Base-by-base conservation (phyloP, 768 basidiomycete species). In the Pholiota molesta region DNA sequence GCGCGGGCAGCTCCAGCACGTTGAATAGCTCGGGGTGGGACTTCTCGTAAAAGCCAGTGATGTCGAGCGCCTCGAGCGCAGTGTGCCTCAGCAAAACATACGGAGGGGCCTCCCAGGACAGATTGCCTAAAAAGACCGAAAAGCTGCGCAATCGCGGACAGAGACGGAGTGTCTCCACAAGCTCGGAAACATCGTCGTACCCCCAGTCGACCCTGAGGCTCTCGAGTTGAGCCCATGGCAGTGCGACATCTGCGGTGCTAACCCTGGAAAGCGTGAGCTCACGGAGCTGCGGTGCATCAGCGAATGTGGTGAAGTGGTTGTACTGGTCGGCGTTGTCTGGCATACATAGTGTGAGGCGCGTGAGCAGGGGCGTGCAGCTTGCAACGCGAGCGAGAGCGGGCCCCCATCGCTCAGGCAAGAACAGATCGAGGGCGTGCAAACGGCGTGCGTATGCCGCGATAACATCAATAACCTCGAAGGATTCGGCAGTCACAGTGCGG, bases 381-480 rank as follows among this genome's bases (percentile, higher is more conserved):
- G 59, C 62, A 13, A 65, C 56, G 6, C 54, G 55, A 1, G 52
- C 52, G 17, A 70, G 60, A 1, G 39, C 17, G 2, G 52, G 33
- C 37, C 59, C 62, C 67, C 65, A 70, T 14, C 62, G 19, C 44
- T 51, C 52, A 8, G 69, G 67, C 11, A 68, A 49, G 53, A 65
- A 67, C 14, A 70, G 56, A 45, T 70, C 69, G 58, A 68, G 52
- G 42, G 60, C 64, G 3, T 68, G 64, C 69, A 67, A 70, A 44
- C 63, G 65, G 17, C 55, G 49, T 11, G 67, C 65, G 23, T 65
- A 55, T 29, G 58, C 37, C 2, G 57, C 55, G 5, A 70, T 60
- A 5, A 62, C 64, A 10, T 63, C 52, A 51, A 68, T 67, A 19
- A 68, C 65, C 10, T 59, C 62, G 5, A 52, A 55, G 9, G 68